Conservation (phyloP, 768 basidiomycete species). For the Macrolepiota fuliginosa region DNA sequence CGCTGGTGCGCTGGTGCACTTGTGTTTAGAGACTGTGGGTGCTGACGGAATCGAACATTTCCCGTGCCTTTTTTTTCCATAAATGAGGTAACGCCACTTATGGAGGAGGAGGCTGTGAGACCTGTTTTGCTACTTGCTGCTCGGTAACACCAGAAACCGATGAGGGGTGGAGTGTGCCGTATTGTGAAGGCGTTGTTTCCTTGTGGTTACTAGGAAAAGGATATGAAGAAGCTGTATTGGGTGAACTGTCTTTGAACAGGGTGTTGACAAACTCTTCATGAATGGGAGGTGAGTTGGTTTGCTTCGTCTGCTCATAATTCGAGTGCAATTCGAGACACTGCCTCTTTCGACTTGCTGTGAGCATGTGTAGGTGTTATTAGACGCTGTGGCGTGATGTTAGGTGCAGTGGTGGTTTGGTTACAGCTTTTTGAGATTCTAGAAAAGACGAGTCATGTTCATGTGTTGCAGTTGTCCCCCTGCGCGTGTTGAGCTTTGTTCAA, state of each 20-base stretch:
- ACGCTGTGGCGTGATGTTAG: neutral
- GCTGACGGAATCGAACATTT: too few relatives aligned
- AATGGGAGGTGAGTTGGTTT: neutral
- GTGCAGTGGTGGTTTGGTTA: neutral
- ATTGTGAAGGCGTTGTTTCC: neutral
- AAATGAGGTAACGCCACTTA: too few relatives aligned
- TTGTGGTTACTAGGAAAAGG: neutral
- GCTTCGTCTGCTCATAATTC: neutral
- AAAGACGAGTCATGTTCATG: neutral
- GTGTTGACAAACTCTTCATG: neutral
- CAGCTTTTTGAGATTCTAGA: neutral
- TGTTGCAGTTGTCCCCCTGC: neutral
- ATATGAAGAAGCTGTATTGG: neutral
- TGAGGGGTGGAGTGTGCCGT: too few relatives aligned
- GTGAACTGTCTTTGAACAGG: neutral
- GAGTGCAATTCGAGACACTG: neutral
- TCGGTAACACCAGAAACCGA: too few relatives aligned
- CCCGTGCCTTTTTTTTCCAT: too few relatives aligned
- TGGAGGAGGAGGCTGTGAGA: too few relatives aligned
- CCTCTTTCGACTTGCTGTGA: neutral
- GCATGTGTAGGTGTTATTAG: neutral
- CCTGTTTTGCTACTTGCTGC: too few relatives aligned
- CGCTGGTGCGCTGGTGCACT: too few relatives aligned
- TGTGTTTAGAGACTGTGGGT: too few relatives aligned
- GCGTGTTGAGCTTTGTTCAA: neutral